Evolutionary conservation across 163 green algal species (phyloP), one percentile per base, ranked within the genome.

Genomic region (Scenedesmus sp.): DNA sequence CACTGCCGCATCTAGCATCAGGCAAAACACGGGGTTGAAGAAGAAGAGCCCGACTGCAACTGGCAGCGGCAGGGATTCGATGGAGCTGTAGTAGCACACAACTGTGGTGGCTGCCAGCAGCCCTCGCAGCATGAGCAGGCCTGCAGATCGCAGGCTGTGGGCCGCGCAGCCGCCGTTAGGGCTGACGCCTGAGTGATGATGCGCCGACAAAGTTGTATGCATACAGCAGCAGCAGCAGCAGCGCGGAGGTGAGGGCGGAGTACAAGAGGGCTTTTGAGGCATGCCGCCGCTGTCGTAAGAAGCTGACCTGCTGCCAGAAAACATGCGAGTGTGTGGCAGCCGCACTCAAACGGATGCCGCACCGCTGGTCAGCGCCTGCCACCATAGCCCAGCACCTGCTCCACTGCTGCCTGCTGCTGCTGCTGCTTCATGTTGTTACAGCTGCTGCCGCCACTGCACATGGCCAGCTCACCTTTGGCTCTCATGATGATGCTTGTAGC

Each of bases 101-200:
- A 93, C 77, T 20, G 60, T 59, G 23, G 87, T 76, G 64, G 89
- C 89, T 2, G 62, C 91, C 15, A 92, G 66, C 55, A 87, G 52
- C 26, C 91, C 91, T 13, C 91, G 82, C 54, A 93, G 87, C 81
- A 93, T 20, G 26, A 93, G 91, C 55, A 93, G 87, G 88, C 13
- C 59, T 1, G 55, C 18, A 7, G 20, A 60, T 8, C 62, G 8
- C 20, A 20, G 8, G 15, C 34, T 56, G 20, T 26, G 67, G 20
- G 70, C 67, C 13, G 62, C 60, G 18, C 87, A 74, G 70, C 73
- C 70, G 18, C 74, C 26, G 23, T 4, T 91, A 57, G 13, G n/a
- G 86, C 86, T 73, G 4, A 52, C 55, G 20, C 70, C 70, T 79
- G 70, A 46, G 34, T 46, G 34, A 46, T 46, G 34, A 46, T 46